These are phyloP conservation scores for Poa pratensis DNA, from an alignment of 176 grass and related monocot species.

Conservation along the genomic window DNA sequence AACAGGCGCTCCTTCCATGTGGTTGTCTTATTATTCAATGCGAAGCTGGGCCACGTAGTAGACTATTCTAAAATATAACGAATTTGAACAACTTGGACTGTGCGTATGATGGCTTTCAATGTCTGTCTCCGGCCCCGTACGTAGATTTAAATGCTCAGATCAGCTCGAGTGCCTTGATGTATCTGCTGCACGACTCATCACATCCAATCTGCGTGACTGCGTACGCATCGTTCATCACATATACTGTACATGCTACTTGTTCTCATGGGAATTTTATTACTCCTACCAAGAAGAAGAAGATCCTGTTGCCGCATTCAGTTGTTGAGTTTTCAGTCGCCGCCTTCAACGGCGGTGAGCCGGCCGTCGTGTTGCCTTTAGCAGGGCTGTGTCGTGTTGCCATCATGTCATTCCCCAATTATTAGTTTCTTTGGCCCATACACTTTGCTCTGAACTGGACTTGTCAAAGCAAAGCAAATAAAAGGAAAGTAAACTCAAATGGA, in stretches of 20 bases:
- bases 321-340: neutral
- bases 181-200: neutral
- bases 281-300: neutral
- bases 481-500: constrained; percentile 26
- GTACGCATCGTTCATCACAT: neutral
- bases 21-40: too few relatives aligned
- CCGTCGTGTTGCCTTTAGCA: neutral
- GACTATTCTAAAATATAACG: too few relatives aligned
- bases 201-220: constrained; percentile 20
- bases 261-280: too few relatives aligned
- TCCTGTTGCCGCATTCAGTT: neutral
- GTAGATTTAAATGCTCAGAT: neutral
- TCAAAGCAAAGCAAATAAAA: constrained; percentile 11
- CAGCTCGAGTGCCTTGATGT: neutral
- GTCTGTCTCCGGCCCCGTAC: neutral
- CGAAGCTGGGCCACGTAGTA: too few relatives aligned
- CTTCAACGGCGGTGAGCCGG: neutral
- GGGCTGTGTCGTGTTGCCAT: too few relatives aligned
- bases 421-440: neutral
- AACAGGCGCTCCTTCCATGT: too few relatives aligned
- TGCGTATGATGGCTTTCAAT: constrained; percentile 15
- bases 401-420: too few relatives aligned
- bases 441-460: constrained; percentile 22
- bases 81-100: too few relatives aligned
- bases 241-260: neutral